phyloP scores from a whole-genome alignment of 345 rosid species.

The Linum lewisii region DNA sequence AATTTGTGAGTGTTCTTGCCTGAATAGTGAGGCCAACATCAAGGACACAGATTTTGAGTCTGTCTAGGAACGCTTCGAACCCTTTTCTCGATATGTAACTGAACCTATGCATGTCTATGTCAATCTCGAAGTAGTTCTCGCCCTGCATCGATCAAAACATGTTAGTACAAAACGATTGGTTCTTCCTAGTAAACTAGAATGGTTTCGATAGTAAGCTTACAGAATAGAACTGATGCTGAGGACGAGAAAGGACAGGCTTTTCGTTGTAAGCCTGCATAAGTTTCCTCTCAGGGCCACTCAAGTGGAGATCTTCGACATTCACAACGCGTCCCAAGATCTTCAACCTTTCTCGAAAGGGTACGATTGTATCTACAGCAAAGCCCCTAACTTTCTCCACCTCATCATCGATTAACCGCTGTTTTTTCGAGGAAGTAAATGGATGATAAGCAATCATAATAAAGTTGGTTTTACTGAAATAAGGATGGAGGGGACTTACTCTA shows the following conservation, averaged over 20 bases:
- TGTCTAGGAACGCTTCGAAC: conserved; percentile 8
- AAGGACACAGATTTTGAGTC: conserved; percentile 3
- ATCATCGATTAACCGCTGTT: conserved; percentile 5
- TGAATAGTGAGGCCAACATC: conserved; percentile 10
- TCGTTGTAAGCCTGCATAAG: conserved; percentile 12
- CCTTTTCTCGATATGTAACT: conserved; percentile 10
- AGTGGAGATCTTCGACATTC: conserved; percentile 6
- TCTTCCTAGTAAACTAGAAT: too few species aligned
- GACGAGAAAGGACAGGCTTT: conserved; percentile 9
- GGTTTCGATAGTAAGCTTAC: not conserved
- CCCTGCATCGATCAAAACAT: not conserved
- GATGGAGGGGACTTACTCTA: conserved; percentile 2
- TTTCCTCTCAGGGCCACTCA: conserved; percentile 6
- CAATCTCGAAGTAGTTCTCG: conserved; percentile 9
- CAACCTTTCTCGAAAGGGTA: conserved; percentile 9
- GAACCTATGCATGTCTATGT: conserved; percentile 10
- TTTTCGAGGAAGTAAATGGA: not conserved
- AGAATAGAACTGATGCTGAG: conserved; percentile 5
- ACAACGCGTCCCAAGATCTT: conserved; percentile 10
- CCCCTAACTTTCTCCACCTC: conserved; percentile 6
- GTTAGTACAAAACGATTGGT: too few species aligned
- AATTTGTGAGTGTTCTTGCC: not conserved
- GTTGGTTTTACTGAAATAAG: not conserved
- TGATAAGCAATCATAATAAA: not conserved
- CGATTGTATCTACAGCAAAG: conserved; percentile 7